Base-by-base conservation (phyloP, 2,329 filamentous ascomycete genomes). In the Aspergillus ustus region DNA sequence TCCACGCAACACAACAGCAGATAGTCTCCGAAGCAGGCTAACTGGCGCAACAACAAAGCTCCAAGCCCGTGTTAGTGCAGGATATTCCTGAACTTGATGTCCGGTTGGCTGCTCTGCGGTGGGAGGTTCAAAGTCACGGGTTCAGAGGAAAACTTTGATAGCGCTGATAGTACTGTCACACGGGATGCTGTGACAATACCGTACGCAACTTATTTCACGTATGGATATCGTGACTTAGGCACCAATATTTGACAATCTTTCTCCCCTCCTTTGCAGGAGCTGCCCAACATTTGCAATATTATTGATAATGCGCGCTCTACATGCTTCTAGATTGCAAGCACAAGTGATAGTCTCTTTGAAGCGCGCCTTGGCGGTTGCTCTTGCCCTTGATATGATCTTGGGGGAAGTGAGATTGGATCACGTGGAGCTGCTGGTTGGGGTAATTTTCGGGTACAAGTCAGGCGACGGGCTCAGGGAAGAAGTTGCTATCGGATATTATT, bases 1-100 rank as follows among this genome's bases (percentile, higher is more conserved):
- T 63, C 48, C 49, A 52, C 51, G 59, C 45, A 62, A 51, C 51
- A 60, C 43, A 61, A 59, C 57, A 62, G 60, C 49, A 45, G 48
- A 59, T 59, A 52, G 49, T 52, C 50, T 45, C 57, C 50, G 49
- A 59, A 28, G 37, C 29, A 48, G 50, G 29, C 28, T 59, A n/a
- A 53, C 54, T 49, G 29, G 45, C 37, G 43, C 54, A 57, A 31
- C 29, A 28, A 34, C 19, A 57, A 57, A 50, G 54, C 45, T 57
- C 45, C 20, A 53, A 40, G 45, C 28, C 44, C 53, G 44, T 28
- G 46, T 40, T 44, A 57, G 46, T 51, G 46, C 52, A 60, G 58
- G 34, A 56, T 51, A 49, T 52, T 45, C 17, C 48, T 17, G 45
- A 60, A 20, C 34, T 60, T 44, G 43, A 56, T 17, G 59, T 44